Conservation (phyloP, 192 early-diverging fungal species). For the Entomortierella parvispora region DNA sequence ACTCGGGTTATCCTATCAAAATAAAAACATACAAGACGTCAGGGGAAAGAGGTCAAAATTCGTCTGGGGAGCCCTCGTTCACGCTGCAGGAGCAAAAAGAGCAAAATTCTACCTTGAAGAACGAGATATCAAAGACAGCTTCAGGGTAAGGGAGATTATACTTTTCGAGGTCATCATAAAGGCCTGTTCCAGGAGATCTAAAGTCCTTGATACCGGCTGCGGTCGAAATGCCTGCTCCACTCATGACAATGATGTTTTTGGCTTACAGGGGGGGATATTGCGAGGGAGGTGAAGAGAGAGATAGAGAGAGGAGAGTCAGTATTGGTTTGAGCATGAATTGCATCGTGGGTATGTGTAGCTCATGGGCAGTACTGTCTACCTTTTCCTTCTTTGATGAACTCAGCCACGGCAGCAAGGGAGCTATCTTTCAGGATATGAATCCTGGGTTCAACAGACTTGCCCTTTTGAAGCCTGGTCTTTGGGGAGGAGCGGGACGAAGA, state of each 20-base stretch:
- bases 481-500: constrained; percentile 21
- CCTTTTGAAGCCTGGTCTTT: constrained; percentile 5
- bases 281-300: background rate
- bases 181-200: constrained; percentile 88
- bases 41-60: background rate
- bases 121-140: constrained; percentile 95
- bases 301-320: background rate
- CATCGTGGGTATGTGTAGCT: background rate
- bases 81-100: background rate
- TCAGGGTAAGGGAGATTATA: constrained; percentile 94
- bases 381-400: constrained; percentile 54
- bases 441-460: constrained; percentile 20
- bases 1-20: constrained; percentile 72
- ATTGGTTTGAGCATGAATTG: background rate
- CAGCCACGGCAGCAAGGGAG: constrained; percentile 52
- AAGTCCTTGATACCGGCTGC: constrained; percentile 93
- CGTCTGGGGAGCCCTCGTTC: background rate
- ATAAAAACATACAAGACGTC: background rate
- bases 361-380: constrained; percentile 21
- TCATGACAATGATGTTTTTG: constrained; percentile 85
- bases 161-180: constrained; percentile 90
- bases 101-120: constrained; percentile 67
- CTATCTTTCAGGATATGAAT: constrained; percentile 27
- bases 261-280: constrained; percentile 27
- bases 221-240: constrained; percentile 93